A percentile compares a stretch with the other conserved stretches of the same genome.
Evolutionary conservation across 768 basidiomycete genomes (phyloP).

Genomic region (Pisolithus orientalis): DNA sequence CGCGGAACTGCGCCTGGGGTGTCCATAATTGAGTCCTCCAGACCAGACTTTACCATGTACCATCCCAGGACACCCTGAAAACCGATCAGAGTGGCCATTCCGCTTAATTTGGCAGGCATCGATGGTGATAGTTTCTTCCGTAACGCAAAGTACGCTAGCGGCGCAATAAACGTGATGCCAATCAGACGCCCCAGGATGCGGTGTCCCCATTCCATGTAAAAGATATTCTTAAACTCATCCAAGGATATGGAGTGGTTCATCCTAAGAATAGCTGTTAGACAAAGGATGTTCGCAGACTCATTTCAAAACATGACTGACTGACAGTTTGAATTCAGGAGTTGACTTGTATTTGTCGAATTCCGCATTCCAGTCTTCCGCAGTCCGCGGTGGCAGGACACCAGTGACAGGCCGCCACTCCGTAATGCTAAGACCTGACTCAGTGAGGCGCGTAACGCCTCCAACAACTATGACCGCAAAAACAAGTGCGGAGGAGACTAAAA

Average conservation of each 20-base stretch:
- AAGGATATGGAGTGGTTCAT: constrained; percentile 85
- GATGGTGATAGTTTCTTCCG: constrained; percentile 62
- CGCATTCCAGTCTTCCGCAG: constrained; percentile 66
- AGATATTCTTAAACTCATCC: constrained; percentile 92
- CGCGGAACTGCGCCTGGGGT: constrained; percentile 84
- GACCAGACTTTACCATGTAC: constrained; percentile 99
- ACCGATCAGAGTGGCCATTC: constrained; percentile 77
- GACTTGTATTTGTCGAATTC: constrained; percentile 94
- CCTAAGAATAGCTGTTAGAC: constrained; percentile 34
- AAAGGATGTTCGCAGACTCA: neutral
- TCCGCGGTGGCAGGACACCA: constrained; percentile 80
- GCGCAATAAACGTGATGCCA: constrained; percentile 77
- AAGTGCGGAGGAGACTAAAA: constrained; percentile 75
- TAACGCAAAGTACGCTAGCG: constrained; percentile 73
- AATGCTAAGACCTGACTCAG: constrained; percentile 95
- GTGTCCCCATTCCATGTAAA: constrained; percentile 98
- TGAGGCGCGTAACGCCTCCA: constrained; percentile 93
- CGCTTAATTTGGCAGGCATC: constrained; percentile 58
- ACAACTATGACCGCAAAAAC: constrained; percentile 93
- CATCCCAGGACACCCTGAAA: constrained; percentile 91
- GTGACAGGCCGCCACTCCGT: constrained; percentile 96
- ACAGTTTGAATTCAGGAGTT: constrained; percentile 96
- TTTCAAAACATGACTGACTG: constrained; percentile 26
- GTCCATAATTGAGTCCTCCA: constrained; percentile 76
- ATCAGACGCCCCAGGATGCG: constrained; percentile 87